Conservation (phyloP, 768 basidiomycete genomes). For the Calocera viscosa region DNA sequence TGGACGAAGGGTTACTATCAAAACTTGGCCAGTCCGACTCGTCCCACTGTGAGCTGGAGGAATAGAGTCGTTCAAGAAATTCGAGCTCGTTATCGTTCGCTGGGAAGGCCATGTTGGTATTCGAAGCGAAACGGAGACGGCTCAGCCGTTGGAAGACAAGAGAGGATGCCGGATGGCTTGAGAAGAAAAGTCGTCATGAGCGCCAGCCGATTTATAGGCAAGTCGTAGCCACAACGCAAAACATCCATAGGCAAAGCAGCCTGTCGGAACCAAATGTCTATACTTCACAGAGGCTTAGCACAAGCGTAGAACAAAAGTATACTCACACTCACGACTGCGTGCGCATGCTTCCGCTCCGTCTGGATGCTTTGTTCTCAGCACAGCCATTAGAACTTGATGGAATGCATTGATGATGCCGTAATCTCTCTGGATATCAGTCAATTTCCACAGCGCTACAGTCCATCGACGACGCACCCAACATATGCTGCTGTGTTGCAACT, state of each 20-base stretch:
- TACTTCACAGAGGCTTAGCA: slow-evolving; percentile 6
- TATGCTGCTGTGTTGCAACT: too few species aligned
- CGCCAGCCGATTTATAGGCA: neutral
- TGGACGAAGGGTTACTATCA: too few species aligned
- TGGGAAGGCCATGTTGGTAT: too few species aligned
- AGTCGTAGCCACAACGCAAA: neutral
- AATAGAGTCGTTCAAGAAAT: neutral
- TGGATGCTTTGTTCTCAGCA: neutral
- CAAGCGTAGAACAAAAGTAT: neutral
- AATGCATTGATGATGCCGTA: slow-evolving; percentile 1
- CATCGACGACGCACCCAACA: too few species aligned
- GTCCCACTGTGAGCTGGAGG: neutral
- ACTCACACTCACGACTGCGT: neutral
- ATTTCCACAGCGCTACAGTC: too few species aligned
- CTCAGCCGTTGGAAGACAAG: neutral
- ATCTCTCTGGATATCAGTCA: neutral
- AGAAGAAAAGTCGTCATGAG: neutral
- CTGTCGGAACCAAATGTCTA: neutral
- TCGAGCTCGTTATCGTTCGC: too few species aligned
- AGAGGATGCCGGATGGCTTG: neutral
- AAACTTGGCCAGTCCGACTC: too few species aligned
- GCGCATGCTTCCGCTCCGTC: neutral
- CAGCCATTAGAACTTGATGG: neutral
- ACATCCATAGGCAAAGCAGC: neutral
- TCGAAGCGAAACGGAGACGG: neutral